phyloP scores from a whole-genome alignment of 192 early-diverging fungal genomes.

The Geranomyces variabilis region DNA sequence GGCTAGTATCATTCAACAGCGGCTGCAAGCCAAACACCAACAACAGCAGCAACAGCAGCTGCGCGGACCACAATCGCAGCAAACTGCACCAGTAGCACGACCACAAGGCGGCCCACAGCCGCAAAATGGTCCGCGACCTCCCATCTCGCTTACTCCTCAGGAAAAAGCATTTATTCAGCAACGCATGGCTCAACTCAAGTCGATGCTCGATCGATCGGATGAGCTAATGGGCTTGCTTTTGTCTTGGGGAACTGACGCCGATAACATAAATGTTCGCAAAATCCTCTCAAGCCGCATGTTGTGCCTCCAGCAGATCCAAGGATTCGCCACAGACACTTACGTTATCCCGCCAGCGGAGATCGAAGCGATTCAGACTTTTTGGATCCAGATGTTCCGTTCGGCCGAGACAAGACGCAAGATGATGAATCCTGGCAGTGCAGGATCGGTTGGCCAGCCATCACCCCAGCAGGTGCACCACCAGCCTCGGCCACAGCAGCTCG shows the following conservation, averaged over 20 bases:
- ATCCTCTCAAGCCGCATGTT: not conserved
- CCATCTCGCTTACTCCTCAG: not conserved
- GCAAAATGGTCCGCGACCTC: not conserved
- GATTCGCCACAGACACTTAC: slow-evolving; percentile 7
- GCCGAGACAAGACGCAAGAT: slow-evolving; percentile 1
- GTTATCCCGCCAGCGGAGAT: not conserved
- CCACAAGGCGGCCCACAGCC: not conserved
- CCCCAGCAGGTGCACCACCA: not conserved
- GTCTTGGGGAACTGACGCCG: not conserved
- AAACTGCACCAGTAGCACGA: not conserved
- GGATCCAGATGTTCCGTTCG: not conserved
- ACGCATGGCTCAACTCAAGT: not conserved
- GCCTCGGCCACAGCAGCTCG: not conserved
- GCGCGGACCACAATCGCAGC: not conserved
- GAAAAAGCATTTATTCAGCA: not conserved
- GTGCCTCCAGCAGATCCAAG: slow-evolving; percentile 1
- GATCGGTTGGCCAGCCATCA: not conserved
- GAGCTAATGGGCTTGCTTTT: not conserved
- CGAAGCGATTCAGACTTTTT: not conserved
- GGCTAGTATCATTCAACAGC: not conserved
- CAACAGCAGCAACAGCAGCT: slow-evolving; percentile 22
- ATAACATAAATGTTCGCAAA: not conserved
- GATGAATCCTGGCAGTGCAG: not conserved
- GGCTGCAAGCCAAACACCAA: not conserved
- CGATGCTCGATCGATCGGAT: slow-evolving; percentile 1